phyloP scores from a whole-genome alignment of 495 filamentous ascomycete species.

The Tuber indicum region DNA sequence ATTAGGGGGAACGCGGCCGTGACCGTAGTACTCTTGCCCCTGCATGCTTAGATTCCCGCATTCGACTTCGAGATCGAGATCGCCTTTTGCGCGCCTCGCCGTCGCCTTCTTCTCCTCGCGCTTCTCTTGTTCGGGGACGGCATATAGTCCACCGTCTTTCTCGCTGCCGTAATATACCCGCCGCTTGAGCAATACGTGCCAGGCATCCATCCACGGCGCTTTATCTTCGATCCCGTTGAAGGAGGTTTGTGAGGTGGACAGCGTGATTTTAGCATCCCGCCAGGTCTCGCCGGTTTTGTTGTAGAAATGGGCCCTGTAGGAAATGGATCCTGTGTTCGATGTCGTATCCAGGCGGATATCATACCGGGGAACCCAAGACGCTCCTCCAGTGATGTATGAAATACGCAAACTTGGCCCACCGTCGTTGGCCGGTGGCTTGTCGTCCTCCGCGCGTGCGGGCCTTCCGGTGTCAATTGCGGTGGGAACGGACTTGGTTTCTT shows the following conservation, averaged over 20 bases:
- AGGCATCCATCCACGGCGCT: conserved; percentile 54
- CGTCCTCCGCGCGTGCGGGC: conserved; percentile 18
- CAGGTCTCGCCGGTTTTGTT: conserved; percentile 64
- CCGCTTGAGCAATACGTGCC: conserved; percentile 53
- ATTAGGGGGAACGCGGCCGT: not conserved
- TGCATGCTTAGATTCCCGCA: not conserved
- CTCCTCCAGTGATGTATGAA: conserved; percentile 58
- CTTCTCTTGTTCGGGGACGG: conserved; percentile 21
- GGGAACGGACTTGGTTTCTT: conserved; percentile 7
- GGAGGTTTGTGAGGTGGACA: conserved; percentile 63
- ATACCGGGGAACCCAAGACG: conserved; percentile 61
- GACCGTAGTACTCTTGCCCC: not conserved
- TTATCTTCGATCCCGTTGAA: conserved; percentile 56
- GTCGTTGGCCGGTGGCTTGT: conserved; percentile 10
- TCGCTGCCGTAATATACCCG: conserved; percentile 12
- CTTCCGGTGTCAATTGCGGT: conserved; percentile 22
- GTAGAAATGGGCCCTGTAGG: conserved; percentile 59
- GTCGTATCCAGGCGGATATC: conserved; percentile 58
- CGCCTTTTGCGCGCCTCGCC: conserved; percentile 21
- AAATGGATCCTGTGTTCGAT: conserved; percentile 50
- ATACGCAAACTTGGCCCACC: conserved; percentile 47
- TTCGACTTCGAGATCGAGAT: conserved; percentile 6
- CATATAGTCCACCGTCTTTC: conserved; percentile 28
- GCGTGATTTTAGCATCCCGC: conserved; percentile 57
- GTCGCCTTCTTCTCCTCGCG: conserved; percentile 16